Conservation (phyloP, 371 early-diverging fungal species). For the Umbelopsis sp. region DNA sequence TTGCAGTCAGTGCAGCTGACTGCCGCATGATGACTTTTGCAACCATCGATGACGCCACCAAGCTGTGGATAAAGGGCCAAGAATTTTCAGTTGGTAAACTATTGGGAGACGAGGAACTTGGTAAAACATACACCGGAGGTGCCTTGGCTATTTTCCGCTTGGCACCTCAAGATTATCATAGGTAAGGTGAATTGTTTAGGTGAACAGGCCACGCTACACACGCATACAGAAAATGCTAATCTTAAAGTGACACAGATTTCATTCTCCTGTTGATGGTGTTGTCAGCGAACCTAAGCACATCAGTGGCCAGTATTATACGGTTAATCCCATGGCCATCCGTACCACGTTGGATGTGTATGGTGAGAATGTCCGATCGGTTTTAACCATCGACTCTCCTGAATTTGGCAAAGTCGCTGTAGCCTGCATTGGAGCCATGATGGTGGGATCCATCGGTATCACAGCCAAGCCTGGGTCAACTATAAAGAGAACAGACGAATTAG, state of each 20-base stretch:
- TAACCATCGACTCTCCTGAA: constrained; percentile 64
- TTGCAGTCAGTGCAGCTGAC: constrained; percentile 83
- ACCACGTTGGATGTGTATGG: constrained; percentile 81
- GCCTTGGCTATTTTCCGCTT: constrained; percentile 78
- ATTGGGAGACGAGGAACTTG: constrained; percentile 59
- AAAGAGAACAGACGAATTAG: constrained; percentile 77
- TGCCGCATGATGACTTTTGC: constrained; percentile 77
- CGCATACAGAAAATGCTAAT: background rate
- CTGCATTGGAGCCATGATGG: constrained; percentile 89
- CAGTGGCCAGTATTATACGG: constrained; percentile 80
- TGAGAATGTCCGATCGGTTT: constrained; percentile 80
- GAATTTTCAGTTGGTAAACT: constrained; percentile 71
- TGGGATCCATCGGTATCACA: constrained; percentile 81
- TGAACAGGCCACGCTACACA: background rate
- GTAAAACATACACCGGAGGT: constrained; percentile 65
- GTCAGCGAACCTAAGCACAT: constrained; percentile 62
- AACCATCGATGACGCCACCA: constrained; percentile 69
- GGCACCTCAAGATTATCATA: constrained; percentile 91
- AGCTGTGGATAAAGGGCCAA: constrained; percentile 88
- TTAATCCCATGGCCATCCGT: constrained; percentile 88
- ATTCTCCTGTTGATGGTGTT: constrained; percentile 79
- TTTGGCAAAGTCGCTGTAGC: constrained; percentile 81
- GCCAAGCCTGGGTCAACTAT: constrained; percentile 56
- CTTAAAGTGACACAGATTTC: constrained; percentile 50
- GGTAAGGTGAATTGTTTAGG: constrained; percentile 35